Evolutionary conservation across 1,139 yeast genomes (phyloP).

Genomic region (Scheffersomyces illinoinensis): DNA sequence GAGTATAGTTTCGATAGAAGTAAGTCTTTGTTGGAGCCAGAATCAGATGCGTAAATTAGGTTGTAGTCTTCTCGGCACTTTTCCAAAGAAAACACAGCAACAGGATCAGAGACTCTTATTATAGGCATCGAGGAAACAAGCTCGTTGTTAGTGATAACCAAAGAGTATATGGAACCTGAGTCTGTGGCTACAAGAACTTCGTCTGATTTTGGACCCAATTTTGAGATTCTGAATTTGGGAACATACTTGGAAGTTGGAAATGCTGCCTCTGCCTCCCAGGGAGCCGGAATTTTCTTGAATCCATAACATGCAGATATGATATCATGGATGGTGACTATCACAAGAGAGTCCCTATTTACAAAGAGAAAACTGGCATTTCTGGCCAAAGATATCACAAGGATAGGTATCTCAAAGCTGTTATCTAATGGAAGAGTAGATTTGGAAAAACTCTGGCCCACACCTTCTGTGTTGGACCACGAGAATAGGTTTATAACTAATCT

Average conservation of each 20-base stretch:
- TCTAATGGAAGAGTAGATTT: constrained; percentile 39
- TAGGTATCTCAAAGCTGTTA: constrained; percentile 40
- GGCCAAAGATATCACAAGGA: constrained; percentile 38
- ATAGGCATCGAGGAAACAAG: constrained; percentile 19
- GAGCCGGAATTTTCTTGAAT: constrained; percentile 22
- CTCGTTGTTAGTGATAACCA: constrained; percentile 12
- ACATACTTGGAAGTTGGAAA: constrained; percentile 44
- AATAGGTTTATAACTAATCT: constrained; percentile 39
- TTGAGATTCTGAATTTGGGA: constrained; percentile 21
- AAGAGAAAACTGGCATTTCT: constrained; percentile 34
- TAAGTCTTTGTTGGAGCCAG: constrained; percentile 35
- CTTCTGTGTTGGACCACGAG: constrained; percentile 41
- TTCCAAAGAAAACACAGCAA: constrained; percentile 36
- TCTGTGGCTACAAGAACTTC: constrained; percentile 45
- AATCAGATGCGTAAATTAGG: constrained; percentile 34
- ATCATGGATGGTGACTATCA: constrained; percentile 39
- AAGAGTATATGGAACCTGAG: constrained; percentile 39
- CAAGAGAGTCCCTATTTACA: constrained; percentile 27
- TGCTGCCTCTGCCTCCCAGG: constrained; percentile 14
- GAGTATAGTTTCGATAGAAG: constrained; percentile 16
- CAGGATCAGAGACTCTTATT: constrained; percentile 29
- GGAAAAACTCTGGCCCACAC: constrained; percentile 14
- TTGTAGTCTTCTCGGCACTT: constrained; percentile 15
- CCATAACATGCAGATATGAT: constrained; percentile 48
- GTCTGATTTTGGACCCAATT: constrained; percentile 16